These are phyloP conservation scores for Kwoniella shandongensis DNA, from an alignment of 768 basidiomycete species.

Conservation along the genomic window DNA sequence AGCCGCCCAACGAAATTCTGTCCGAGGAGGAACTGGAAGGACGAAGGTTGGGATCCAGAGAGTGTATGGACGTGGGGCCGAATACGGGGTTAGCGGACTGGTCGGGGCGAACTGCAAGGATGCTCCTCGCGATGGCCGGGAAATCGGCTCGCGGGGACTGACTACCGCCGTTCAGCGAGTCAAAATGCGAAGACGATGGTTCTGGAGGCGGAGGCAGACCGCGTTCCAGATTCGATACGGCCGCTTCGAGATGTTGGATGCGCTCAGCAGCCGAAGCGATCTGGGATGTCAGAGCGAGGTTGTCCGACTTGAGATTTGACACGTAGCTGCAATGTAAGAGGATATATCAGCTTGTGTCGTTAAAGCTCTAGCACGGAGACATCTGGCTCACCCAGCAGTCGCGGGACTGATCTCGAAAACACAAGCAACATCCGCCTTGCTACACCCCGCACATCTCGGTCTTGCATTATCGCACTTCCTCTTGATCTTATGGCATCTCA, in stretches of 20 bases:
- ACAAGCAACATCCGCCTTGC: slow-evolving; percentile 39
- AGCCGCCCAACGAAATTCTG: not conserved
- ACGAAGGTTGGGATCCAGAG: not conserved
- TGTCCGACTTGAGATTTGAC: slow-evolving; percentile 25
- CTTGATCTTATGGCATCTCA: slow-evolving; percentile 45
- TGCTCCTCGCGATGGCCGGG: slow-evolving; percentile 18
- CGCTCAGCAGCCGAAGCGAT: slow-evolving; percentile 32
- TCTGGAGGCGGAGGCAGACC: slow-evolving; percentile 9
- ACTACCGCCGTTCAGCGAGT: not conserved
- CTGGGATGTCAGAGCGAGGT: slow-evolving; percentile 20
- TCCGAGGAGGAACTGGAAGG: not conserved
- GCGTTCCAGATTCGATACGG: slow-evolving; percentile 9
- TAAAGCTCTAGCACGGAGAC: not conserved
- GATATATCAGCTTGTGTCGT: not conserved
- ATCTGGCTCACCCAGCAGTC: slow-evolving; percentile 26
- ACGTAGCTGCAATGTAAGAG: slow-evolving; percentile 21
- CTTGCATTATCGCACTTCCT: slow-evolving; percentile 40
- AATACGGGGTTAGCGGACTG: slow-evolving; percentile 12
- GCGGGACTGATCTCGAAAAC: slow-evolving; percentile 40
- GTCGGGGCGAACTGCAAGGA: slow-evolving; percentile 25
- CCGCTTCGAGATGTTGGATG: slow-evolving; percentile 33
- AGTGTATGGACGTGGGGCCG: not conserved
- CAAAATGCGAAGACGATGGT: not conserved
- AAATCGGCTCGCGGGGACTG: slow-evolving; percentile 18
- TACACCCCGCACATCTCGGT: slow-evolving; percentile 37